Percentiles rank a stretch among this genome's conserved stretches.
phyloP scores from a whole-genome alignment of 371 early-diverging fungal species.

The Zancudomyces culisetae region DNA sequence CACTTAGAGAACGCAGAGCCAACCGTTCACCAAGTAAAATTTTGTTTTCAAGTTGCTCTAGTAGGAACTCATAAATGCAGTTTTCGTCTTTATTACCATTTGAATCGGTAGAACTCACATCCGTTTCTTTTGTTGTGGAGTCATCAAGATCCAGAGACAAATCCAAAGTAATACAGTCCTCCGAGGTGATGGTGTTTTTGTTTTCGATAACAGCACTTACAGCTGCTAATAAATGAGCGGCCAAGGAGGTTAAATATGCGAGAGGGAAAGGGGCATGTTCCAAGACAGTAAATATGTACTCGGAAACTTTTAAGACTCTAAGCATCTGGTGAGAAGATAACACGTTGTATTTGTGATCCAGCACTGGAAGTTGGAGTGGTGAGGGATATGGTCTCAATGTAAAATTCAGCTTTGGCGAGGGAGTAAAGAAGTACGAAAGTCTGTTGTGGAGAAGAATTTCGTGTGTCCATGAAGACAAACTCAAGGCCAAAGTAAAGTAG shows the following conservation, averaged over 20 bases:
- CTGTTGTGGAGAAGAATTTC: slow-evolving; percentile 46
- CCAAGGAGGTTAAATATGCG: slow-evolving; percentile 11
- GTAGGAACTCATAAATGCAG: not conserved
- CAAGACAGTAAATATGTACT: slow-evolving; percentile 63
- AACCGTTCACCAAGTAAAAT: not conserved
- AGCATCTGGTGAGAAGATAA: slow-evolving; percentile 71
- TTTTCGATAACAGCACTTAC: no score
- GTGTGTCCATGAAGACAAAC: slow-evolving; percentile 35
- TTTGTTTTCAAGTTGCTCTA: not conserved
- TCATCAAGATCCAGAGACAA: not conserved
- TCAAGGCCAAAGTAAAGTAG: slow-evolving; percentile 21
- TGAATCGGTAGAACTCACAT: not conserved
- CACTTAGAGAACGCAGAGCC: not conserved
- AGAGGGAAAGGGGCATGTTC: slow-evolving; percentile 20
- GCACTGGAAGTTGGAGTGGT: not conserved
- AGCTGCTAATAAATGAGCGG: not conserved
- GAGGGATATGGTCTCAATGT: slow-evolving; percentile 38
- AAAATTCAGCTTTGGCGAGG: slow-evolving; percentile 69
- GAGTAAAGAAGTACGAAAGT: slow-evolving; percentile 35
- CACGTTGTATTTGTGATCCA: slow-evolving; percentile 18
- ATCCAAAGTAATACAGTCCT: no score
- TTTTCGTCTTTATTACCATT: not conserved
- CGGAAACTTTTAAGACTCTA: slow-evolving; percentile 59
- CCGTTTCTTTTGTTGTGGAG: not conserved
- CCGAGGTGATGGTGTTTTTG: no score